These are phyloP conservation scores for Geranium brycei DNA, from an alignment of 345 rosid species.

Conservation along the genomic window DNA sequence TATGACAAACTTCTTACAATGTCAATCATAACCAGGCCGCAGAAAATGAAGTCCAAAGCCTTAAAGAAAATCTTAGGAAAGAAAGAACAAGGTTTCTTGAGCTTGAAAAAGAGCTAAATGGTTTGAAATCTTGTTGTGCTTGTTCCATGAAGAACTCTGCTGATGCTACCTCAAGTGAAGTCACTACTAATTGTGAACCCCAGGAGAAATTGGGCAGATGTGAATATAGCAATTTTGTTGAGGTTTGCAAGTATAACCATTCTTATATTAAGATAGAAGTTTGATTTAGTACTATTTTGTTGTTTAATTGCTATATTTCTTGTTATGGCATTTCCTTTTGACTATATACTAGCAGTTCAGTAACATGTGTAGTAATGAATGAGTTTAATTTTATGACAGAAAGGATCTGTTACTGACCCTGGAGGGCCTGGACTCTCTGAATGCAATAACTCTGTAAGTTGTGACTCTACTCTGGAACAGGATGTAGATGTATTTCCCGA, in stretches of 20 bases:
- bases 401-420: background rate
- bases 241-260: constrained; percentile 15
- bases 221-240: constrained; percentile 12
- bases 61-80: constrained; percentile 32
- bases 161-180: constrained; percentile 15
- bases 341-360: background rate
- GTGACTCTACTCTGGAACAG: too few relatives aligned
- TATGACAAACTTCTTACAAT: background rate
- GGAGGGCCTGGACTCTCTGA: too few relatives aligned
- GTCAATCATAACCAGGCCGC: constrained; percentile 36
- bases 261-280: background rate
- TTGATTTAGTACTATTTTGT: background rate
- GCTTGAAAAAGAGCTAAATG: constrained; percentile 42
- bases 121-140: constrained; percentile 33
- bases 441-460: too few relatives aligned
- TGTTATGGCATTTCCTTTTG: background rate
- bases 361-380: background rate
- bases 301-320: background rate
- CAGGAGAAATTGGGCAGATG: constrained; percentile 11
- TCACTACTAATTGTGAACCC: constrained; percentile 13
- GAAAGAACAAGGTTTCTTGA: constrained; percentile 36
- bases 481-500: too few relatives aligned
- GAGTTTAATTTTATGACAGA: background rate
- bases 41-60: constrained; percentile 40
- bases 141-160: constrained; percentile 18